Conservation (phyloP, 768 basidiomycete species). For the Calvatia gigantea region DNA sequence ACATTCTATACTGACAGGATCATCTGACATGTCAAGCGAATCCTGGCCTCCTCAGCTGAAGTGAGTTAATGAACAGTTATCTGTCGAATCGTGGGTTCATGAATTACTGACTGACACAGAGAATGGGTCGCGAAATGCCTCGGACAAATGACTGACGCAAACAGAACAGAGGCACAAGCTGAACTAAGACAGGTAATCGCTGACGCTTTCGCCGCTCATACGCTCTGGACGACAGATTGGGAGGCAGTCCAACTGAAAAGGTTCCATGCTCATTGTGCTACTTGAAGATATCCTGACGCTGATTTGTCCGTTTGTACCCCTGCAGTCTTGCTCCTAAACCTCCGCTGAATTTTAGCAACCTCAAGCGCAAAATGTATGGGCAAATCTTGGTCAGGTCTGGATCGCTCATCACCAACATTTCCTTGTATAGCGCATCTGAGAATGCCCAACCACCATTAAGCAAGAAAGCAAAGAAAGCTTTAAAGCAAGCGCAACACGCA, state of each 20-base stretch:
- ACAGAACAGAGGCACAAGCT: constrained; percentile 83
- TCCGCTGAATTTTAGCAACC: constrained; percentile 39
- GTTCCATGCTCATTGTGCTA: constrained; percentile 37
- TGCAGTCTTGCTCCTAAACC: constrained; percentile 61
- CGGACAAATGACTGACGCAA: constrained; percentile 85
- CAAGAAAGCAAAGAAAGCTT: constrained; percentile 62
- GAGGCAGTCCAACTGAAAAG: constrained; percentile 80
- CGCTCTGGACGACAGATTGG: constrained; percentile 96
- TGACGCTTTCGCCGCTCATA: constrained; percentile 81
- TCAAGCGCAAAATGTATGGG: constrained; percentile 73
- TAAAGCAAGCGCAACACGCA: constrained; percentile 37
- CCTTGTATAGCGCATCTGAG: constrained; percentile 16
- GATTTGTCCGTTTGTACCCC: constrained; percentile 17
- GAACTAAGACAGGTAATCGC: constrained; percentile 97
- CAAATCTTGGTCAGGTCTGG: neutral
- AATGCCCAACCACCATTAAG: constrained; percentile 30
- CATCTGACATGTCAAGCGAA: constrained; percentile 60
- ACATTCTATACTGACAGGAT: neutral
- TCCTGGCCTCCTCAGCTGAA: constrained; percentile 82
- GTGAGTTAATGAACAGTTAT: constrained; percentile 32
- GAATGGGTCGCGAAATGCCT: constrained; percentile 95
- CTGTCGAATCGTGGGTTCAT: neutral
- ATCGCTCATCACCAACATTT: no score
- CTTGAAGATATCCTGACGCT: constrained; percentile 6
- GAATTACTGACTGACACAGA: constrained; percentile 38